phyloP scores from a whole-genome alignment of 306 rosid species.

The Prunus dulcis region DNA sequence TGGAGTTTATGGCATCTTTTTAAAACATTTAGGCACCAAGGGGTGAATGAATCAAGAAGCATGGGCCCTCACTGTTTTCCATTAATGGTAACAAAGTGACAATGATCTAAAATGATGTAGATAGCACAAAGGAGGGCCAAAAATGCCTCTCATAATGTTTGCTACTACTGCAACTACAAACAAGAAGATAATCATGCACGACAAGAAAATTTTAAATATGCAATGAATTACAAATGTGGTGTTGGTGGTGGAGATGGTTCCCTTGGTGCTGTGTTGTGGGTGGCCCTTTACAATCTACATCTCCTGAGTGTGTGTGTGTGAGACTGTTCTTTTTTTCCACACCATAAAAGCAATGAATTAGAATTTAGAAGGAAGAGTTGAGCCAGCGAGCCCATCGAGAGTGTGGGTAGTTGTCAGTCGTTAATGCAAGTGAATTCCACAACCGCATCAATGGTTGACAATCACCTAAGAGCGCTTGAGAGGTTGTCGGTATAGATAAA shows the following conservation, averaged over 20 bases:
- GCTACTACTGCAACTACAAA: constrained; percentile 1
- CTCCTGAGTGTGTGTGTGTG: constrained; percentile 4
- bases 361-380: too few relatives aligned
- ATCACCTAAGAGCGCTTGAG: neutral
- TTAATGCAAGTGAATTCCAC: neutral
- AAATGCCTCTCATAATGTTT: neutral
- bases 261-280: constrained; percentile 26
- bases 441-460: neutral
- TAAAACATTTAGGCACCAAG: too few relatives aligned
- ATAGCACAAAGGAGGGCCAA: constrained; percentile 16
- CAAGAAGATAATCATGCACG: neutral
- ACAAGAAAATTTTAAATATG: neutral
- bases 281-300: neutral
- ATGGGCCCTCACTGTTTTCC: neutral
- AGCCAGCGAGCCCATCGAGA: too few relatives aligned
- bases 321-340: constrained; percentile 11
- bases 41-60: too few relatives aligned
- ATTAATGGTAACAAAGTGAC: neutral
- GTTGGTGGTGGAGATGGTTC: constrained; percentile 33
- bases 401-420: neutral
- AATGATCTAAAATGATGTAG: neutral
- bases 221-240: constrained; percentile 4
- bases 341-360: neutral
- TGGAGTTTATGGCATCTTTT: too few relatives aligned
- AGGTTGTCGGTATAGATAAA: too few relatives aligned